phyloP scores from a whole-genome alignment of 2,329 filamentous ascomycete species.

The Trichoderma harzianum region DNA sequence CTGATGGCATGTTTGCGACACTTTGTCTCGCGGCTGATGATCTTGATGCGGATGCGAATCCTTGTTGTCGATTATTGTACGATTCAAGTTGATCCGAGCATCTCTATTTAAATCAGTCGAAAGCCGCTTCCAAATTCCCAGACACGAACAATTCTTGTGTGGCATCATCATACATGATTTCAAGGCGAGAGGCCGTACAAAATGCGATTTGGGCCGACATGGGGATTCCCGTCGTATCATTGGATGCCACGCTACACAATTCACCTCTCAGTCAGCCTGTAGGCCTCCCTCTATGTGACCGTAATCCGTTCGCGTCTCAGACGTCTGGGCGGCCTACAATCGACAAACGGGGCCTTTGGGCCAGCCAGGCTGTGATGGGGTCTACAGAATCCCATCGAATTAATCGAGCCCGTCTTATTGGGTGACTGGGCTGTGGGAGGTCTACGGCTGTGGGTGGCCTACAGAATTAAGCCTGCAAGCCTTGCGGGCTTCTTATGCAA shows the following conservation, averaged over 20 bases:
- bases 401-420: neutral
- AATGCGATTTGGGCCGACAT: neutral
- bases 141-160: neutral
- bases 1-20: neutral
- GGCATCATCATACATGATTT: neutral
- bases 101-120: neutral
- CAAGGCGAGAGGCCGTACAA: neutral
- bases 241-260: neutral
- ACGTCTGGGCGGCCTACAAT: conserved; percentile 1
- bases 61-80: neutral
- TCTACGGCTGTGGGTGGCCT: neutral
- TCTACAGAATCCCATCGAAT: neutral
- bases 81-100: neutral
- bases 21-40: neutral
- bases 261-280: neutral
- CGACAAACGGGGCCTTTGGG: neutral
- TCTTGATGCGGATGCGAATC: no score
- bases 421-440: neutral
- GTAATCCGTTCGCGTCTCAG: neutral
- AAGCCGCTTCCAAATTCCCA: neutral
- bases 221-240: neutral
- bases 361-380: neutral
- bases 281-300: neutral
- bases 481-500: neutral
- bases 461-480: neutral